Conservation (phyloP, 306 rosid genomes). For the Pterocarpus santalinus region DNA sequence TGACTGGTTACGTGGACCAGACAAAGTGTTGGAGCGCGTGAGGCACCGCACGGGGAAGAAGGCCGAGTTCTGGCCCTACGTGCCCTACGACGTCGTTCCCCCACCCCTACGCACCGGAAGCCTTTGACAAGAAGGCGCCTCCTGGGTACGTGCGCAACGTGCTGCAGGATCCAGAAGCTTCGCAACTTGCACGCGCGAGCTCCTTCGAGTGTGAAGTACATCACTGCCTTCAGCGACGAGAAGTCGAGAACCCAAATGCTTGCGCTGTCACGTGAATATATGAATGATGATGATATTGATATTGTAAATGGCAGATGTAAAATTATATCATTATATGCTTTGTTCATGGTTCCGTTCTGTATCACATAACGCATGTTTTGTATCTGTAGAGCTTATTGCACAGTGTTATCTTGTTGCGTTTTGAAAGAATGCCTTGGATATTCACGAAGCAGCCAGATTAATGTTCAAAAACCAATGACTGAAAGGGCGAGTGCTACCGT, state of each 20-base stretch:
- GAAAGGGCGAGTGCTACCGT: too few species aligned
- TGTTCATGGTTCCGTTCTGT: too few species aligned
- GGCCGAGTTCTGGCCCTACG: conserved; percentile 74
- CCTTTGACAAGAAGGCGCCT: conserved; percentile 76
- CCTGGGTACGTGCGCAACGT: conserved; percentile 71
- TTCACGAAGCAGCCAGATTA: too few species aligned
- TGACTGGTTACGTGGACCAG: conserved; percentile 63
- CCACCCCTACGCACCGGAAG: conserved; percentile 67
- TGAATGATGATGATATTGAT: too few species aligned
- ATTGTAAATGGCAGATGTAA: too few species aligned
- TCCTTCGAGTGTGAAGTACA: conserved; percentile 76
- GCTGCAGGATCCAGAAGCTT: conserved; percentile 50
- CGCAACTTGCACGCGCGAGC: conserved; percentile 68
- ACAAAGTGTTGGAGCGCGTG: conserved; percentile 64
- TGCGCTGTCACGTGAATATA: conserved; percentile 63
- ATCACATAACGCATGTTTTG: too few species aligned
- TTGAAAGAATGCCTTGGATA: too few species aligned
- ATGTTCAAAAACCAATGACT: too few species aligned
- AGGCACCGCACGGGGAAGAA: conserved; percentile 75
- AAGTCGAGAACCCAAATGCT: conserved; percentile 72
- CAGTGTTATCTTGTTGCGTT: too few species aligned
- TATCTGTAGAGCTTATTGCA: too few species aligned
- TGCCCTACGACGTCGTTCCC: conserved; percentile 74
- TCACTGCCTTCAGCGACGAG: conserved; percentile 77
- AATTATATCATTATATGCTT: too few species aligned